phyloP scores from a whole-genome alignment of 2,329 filamentous ascomycete genomes.

The Davidsoniella neocaledoniae region DNA sequence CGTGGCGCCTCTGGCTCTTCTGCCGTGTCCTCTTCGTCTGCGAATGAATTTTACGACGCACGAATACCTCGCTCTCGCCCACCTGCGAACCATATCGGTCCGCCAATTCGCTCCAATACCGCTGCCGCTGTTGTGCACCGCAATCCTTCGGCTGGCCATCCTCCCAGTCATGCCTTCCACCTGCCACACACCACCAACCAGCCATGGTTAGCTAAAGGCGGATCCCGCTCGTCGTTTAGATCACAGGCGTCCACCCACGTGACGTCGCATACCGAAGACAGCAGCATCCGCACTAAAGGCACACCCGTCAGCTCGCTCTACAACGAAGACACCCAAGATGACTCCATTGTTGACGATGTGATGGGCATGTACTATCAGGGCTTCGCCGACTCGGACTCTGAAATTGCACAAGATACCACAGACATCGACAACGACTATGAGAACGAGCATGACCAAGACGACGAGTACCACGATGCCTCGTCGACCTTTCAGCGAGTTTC shows the following conservation, averaged over 20 bases:
- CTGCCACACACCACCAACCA: slow-evolving; percentile 19
- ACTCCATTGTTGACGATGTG: slow-evolving; percentile 48
- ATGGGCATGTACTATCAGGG: slow-evolving; percentile 54
- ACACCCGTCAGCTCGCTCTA: slow-evolving; percentile 55
- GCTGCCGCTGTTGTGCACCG: background rate
- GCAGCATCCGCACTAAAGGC: slow-evolving; percentile 63
- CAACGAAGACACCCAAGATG: slow-evolving; percentile 31
- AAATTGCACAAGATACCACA: slow-evolving; percentile 11
- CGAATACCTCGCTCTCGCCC: slow-evolving; percentile 16
- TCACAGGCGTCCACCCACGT: slow-evolving; percentile 42
- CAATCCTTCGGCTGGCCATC: slow-evolving; percentile 1
- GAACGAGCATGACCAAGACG: slow-evolving; percentile 15
- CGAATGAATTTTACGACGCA: slow-evolving; percentile 25
- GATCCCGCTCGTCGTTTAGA: slow-evolving; percentile 37
- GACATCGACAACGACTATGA: slow-evolving; percentile 18
- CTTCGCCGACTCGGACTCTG: slow-evolving; percentile 29
- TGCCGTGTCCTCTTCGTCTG: slow-evolving; percentile 25
- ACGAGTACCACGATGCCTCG: slow-evolving; percentile 4
- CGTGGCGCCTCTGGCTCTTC: slow-evolving; percentile 25
- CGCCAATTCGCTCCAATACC: background rate
- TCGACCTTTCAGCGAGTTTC: background rate
- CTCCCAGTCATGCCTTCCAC: background rate
- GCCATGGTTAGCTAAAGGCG: slow-evolving; percentile 34
- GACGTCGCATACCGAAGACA: slow-evolving; percentile 56
- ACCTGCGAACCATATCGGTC: background rate